These are phyloP conservation scores for Daedalea quercina DNA, from an alignment of 768 basidiomycete genomes.

Conservation along the genomic window DNA sequence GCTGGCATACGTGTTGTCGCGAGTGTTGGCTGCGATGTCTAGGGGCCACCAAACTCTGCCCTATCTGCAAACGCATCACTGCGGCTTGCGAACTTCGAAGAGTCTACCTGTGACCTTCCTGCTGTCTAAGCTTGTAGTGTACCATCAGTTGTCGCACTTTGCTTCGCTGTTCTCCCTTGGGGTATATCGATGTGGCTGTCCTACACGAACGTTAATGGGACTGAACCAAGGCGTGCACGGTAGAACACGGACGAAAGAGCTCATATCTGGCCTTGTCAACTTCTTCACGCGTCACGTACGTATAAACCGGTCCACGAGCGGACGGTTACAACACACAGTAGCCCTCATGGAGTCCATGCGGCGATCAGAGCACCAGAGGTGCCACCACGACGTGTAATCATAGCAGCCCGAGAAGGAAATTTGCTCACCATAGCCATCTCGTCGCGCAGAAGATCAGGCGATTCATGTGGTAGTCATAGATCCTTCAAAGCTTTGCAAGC, in stretches of 20 bases:
- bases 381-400: slow-evolving; percentile 74
- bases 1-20: slow-evolving; percentile 83
- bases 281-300: slow-evolving; percentile 43
- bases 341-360: not conserved
- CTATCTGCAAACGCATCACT: slow-evolving; percentile 85
- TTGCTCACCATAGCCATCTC: not conserved
- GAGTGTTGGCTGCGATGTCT: slow-evolving; percentile 84
- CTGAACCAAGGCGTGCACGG: not conserved
- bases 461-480: too few species aligned
- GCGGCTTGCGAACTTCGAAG: slow-evolving; percentile 67
- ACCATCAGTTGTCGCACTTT: not conserved
- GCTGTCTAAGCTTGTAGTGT: not conserved
- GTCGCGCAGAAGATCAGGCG: too few species aligned
- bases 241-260: slow-evolving; percentile 16
- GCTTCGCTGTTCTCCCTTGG: not conserved
- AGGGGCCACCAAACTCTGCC: slow-evolving; percentile 75
- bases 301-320: slow-evolving; percentile 39
- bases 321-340: slow-evolving; percentile 41
- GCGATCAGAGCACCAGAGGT: slow-evolving; percentile 21
- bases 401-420: slow-evolving; percentile 9
- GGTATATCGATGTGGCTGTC: not conserved
- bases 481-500: too few species aligned
- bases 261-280: slow-evolving; percentile 89
- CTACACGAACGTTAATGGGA: not conserved
- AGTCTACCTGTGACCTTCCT: slow-evolving; percentile 52